phyloP scores from a whole-genome alignment of 176 grass and related monocot genomes.

The Poa pratensis region DNA sequence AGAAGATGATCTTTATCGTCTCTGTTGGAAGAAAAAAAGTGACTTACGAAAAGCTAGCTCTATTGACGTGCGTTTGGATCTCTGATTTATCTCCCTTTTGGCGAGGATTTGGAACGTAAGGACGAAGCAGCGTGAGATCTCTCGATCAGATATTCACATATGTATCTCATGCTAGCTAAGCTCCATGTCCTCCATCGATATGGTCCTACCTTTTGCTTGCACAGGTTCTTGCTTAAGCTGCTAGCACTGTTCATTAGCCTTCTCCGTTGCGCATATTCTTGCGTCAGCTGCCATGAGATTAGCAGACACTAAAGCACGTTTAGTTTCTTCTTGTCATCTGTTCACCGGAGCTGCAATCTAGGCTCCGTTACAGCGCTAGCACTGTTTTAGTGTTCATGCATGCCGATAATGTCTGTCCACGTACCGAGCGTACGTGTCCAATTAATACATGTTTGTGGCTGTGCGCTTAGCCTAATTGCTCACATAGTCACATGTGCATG shows the following conservation, averaged over 20 bases:
- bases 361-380: too few relatives aligned
- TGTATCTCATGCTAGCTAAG: background rate
- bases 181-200: background rate
- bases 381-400: background rate
- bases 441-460: background rate
- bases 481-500: background rate
- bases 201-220: conserved; percentile 4
- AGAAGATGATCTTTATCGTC: too few relatives aligned
- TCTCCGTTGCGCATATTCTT: background rate
- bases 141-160: background rate
- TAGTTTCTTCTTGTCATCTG: background rate
- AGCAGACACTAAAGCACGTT: background rate
- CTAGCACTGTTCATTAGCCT: background rate
- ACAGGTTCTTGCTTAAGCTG: conserved; percentile 7
- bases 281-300: background rate
- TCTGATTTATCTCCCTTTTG: background rate
- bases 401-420: background rate
- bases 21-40: too few relatives aligned
- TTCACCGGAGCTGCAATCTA: background rate
- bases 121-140: background rate
- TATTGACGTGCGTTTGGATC: background rate
- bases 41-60: too few relatives aligned
- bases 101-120: conserved; percentile 4
- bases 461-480: background rate
- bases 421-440: too few relatives aligned